Evolutionary conservation across 2,329 filamentous ascomycete species (phyloP).

Genomic region (Teratosphaeria viscida): DNA sequence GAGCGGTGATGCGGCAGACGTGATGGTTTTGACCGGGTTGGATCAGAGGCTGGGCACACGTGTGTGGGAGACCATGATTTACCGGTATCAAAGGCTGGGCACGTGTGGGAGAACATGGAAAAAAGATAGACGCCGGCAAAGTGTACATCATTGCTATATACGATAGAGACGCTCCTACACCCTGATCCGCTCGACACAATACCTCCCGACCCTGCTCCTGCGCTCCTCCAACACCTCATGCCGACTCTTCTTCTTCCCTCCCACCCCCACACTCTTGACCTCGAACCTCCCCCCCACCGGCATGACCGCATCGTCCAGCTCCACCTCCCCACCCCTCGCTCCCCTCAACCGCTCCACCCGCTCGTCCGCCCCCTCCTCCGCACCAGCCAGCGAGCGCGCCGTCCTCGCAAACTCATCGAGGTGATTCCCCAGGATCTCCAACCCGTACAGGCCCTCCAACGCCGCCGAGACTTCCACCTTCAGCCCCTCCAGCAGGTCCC

Average conservation of each 20-base stretch:
- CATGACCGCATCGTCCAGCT: neutral
- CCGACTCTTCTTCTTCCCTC: neutral
- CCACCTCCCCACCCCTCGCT: neutral
- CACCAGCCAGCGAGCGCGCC: conserved; percentile 55
- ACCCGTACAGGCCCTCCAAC: conserved; percentile 50
- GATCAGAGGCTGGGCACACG: too few relatives aligned
- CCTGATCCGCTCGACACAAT: neutral
- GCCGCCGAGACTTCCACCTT: conserved; percentile 60
- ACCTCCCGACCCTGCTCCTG: neutral
- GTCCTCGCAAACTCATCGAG: conserved; percentile 44
- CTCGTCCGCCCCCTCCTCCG: neutral
- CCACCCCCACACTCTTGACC: neutral
- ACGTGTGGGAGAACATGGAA: too few relatives aligned
- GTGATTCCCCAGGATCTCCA: neutral
- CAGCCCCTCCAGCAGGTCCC: conserved; percentile 55
- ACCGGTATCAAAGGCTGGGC: too few relatives aligned
- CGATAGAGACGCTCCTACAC: neutral
- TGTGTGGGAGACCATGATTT: too few relatives aligned
- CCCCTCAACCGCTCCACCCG: neutral
- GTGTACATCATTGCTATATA: neutral
- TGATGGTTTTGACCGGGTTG: too few relatives aligned
- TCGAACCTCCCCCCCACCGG: neutral
- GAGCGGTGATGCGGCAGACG: too few relatives aligned
- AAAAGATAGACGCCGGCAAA: too few relatives aligned
- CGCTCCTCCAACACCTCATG: neutral